These are phyloP conservation scores for Entoloma clypeatum DNA, from an alignment of 1,284 basidiomycete genomes.

Conservation along the genomic window DNA sequence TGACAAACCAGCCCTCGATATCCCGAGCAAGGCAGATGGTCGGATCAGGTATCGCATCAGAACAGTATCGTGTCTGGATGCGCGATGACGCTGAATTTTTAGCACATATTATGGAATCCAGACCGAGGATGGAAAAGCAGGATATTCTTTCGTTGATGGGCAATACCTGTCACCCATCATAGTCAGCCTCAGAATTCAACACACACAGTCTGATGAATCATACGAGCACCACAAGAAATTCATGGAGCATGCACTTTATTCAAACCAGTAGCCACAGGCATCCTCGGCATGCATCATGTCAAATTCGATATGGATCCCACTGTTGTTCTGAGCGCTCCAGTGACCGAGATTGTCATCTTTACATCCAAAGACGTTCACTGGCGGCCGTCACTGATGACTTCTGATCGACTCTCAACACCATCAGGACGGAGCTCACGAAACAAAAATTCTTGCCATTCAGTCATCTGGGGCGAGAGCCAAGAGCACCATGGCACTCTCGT, in stretches of 20 bases:
- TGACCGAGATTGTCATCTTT: slow-evolving; percentile 9
- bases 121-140: slow-evolving; percentile 13
- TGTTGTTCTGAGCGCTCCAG: slow-evolving; percentile 17
- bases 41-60: slow-evolving; percentile 13
- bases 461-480: slow-evolving; percentile 10
- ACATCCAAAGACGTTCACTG: slow-evolving; percentile 2
- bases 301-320: slow-evolving; percentile 16
- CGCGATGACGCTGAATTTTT: not conserved
- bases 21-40: slow-evolving; percentile 17
- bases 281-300: slow-evolving; percentile 12
- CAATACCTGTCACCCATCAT: too few relatives aligned
- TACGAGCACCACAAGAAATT: slow-evolving; percentile 15
- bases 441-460: slow-evolving; percentile 4
- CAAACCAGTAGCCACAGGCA: slow-evolving; percentile 2
- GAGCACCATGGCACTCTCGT: slow-evolving; percentile 12
- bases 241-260: slow-evolving; percentile 10
- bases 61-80: not conserved
- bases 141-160: slow-evolving; percentile 15
- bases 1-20: slow-evolving; percentile 12
- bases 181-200: too few relatives aligned
- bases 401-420: not conserved
- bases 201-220: too few relatives aligned
- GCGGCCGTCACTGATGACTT: not conserved
- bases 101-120: slow-evolving; percentile 19
- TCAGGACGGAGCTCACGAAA: slow-evolving; percentile 1